A percentile compares a stretch with the other conserved stretches of the same genome.
phyloP scores from a whole-genome alignment of 2,329 filamentous ascomycete species.

The Coniochaeta pulveracea region DNA sequence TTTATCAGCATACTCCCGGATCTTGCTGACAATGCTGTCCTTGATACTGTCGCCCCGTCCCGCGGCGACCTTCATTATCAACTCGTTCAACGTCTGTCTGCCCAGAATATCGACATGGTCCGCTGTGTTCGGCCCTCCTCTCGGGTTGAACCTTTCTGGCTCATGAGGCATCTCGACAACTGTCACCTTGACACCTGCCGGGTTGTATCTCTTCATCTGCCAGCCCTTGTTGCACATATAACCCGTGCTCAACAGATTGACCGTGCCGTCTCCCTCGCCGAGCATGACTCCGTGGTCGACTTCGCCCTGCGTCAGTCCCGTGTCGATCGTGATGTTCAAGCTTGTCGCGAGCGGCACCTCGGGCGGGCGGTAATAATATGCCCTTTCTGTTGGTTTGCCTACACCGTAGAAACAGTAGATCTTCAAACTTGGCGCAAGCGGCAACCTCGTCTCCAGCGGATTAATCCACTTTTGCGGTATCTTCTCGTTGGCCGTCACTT shows the following conservation, averaged over 20 bases:
- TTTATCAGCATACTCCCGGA: slow-evolving; percentile 69
- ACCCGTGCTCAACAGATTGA: slow-evolving; percentile 80
- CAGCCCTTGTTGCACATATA: slow-evolving; percentile 98
- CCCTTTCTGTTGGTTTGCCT: slow-evolving; percentile 84
- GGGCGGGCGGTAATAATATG: slow-evolving; percentile 73
- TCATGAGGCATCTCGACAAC: slow-evolving; percentile 96
- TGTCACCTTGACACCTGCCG: slow-evolving; percentile 67
- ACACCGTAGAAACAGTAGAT: slow-evolving; percentile 97
- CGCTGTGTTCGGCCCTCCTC: slow-evolving; percentile 59
- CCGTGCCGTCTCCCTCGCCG: slow-evolving; percentile 92
- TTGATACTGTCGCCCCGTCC: slow-evolving; percentile 72
- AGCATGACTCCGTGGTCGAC: slow-evolving; percentile 86
- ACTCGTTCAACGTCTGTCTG: slow-evolving; percentile 76
- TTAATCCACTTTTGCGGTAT: slow-evolving; percentile 84
- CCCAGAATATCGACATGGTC: slow-evolving; percentile 97
- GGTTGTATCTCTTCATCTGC: slow-evolving; percentile 90
- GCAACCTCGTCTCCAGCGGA: slow-evolving; percentile 78
- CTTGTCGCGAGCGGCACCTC: slow-evolving; percentile 55
- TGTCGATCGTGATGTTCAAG: slow-evolving; percentile 66
- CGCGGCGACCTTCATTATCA: slow-evolving; percentile 77
- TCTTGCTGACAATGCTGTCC: slow-evolving; percentile 69
- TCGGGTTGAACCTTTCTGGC: slow-evolving; percentile 80
- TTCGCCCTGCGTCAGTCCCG: slow-evolving; percentile 43
- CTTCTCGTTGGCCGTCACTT: slow-evolving; percentile 75
- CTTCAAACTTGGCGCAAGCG: slow-evolving; percentile 78